phyloP scores from a whole-genome alignment of 495 filamentous ascomycete species.

The Penicillium pulvis region DNA sequence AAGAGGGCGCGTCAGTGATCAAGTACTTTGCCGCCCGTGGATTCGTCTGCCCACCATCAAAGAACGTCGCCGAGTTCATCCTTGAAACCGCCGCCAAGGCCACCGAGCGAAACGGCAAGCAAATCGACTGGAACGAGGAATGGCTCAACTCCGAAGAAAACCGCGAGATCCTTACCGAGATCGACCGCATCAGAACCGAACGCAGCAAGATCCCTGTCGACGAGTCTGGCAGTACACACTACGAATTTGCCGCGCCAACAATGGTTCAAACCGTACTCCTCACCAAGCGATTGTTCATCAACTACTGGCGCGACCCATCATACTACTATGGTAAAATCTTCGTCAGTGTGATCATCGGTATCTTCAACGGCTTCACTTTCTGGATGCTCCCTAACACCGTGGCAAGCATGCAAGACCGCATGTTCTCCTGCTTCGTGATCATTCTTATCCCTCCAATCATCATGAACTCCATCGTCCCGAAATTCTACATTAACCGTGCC shows the following conservation, averaged over 20 bases:
- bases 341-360: constrained; percentile 65
- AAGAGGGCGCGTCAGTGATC: constrained; percentile 61
- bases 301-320: constrained; percentile 71
- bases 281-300: constrained; percentile 64
- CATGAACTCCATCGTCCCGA: constrained; percentile 78
- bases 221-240: constrained; percentile 35
- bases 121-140: constrained; percentile 69
- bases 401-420: constrained; percentile 74
- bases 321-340: constrained; percentile 79
- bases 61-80: constrained; percentile 86
- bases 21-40: constrained; percentile 69
- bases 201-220: constrained; percentile 51
- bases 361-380: constrained; percentile 87
- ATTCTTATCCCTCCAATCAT: constrained; percentile 72
- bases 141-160: constrained; percentile 66
- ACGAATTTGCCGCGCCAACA: constrained; percentile 67
- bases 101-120: constrained; percentile 49
- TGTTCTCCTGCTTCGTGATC: constrained; percentile 79
- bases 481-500: constrained; percentile 76
- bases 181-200: constrained; percentile 58
- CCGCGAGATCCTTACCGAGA: constrained; percentile 56
- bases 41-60: constrained; percentile 58
- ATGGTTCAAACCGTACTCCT: constrained; percentile 60
- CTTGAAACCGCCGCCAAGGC: constrained; percentile 75
- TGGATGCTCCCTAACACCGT: constrained; percentile 68